Evolutionary conservation across 2,329 filamentous ascomycete genomes (phyloP).

Genomic region (Piedraia hortae): DNA sequence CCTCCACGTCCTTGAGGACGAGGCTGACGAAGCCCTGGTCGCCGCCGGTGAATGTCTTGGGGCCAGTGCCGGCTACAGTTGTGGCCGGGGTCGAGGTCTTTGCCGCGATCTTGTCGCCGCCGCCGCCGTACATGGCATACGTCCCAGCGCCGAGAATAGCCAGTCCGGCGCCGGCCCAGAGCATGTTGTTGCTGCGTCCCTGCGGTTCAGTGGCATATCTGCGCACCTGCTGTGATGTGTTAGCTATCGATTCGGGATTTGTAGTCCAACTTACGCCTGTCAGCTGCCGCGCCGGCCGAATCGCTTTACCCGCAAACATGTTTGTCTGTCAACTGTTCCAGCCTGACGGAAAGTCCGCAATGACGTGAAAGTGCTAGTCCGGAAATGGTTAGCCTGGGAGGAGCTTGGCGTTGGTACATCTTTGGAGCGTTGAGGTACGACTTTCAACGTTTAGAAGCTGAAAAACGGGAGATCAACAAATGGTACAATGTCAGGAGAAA

Average conservation of each 20-base stretch:
- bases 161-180: slow-evolving; percentile 33
- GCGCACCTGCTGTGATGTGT: slow-evolving; percentile 27
- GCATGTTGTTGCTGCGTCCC: slow-evolving; percentile 27
- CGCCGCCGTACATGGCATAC: slow-evolving; percentile 9
- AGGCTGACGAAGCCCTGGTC: slow-evolving; percentile 74
- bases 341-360: too few relatives aligned
- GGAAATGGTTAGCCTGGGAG: too few relatives aligned
- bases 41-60: slow-evolving; percentile 44
- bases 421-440: too few relatives aligned
- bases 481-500: too few relatives aligned
- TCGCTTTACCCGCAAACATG: slow-evolving; percentile 19
- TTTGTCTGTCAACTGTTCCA: too few relatives aligned
- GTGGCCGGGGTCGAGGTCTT: slow-evolving; percentile 4
- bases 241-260: neutral
- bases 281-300: slow-evolving; percentile 17
- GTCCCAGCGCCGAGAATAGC: slow-evolving; percentile 30
- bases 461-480: too few relatives aligned
- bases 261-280: slow-evolving; percentile 5
- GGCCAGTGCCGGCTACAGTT: slow-evolving; percentile 12
- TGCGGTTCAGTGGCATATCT: slow-evolving; percentile 41
- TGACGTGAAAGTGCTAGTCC: too few relatives aligned
- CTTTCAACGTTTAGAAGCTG: too few relatives aligned
- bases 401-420: too few relatives aligned
- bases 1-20: slow-evolving; percentile 49
- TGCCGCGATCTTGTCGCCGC: slow-evolving; percentile 6